Conservation (phyloP, 2,329 filamentous ascomycete genomes). For the Alternaria ethzedia region DNA sequence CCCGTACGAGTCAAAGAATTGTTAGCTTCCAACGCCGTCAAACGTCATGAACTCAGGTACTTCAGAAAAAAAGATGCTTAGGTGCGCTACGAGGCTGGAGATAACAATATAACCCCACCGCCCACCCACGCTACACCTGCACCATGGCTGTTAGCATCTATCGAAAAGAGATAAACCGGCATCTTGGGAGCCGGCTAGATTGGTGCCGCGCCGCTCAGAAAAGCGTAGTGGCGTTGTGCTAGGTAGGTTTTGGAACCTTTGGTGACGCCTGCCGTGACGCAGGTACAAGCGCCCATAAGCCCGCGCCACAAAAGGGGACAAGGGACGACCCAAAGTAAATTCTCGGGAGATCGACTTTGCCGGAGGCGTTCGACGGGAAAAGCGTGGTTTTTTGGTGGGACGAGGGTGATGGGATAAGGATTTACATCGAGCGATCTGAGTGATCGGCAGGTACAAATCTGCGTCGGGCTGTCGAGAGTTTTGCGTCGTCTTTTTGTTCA, state of each 20-base stretch:
- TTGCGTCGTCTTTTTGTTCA: neutral
- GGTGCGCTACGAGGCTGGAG: neutral
- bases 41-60: neutral
- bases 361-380: conserved; percentile 1
- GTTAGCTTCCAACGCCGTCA: neutral
- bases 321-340: neutral
- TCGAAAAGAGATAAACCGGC: conserved; percentile 1
- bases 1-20: neutral
- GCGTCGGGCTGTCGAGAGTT: neutral
- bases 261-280: neutral
- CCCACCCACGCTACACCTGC: conserved; percentile 1
- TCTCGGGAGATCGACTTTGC: neutral
- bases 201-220: neutral
- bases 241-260: neutral
- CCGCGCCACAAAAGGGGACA: neutral
- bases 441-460: neutral
- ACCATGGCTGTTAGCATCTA: conserved; percentile 4
- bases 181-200: conserved; percentile 1
- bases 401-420: neutral
- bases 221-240: neutral
- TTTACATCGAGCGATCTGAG: neutral
- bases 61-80: neutral
- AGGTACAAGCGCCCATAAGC: conserved; percentile 2
- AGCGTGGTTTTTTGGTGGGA: neutral
- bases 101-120: neutral